Conservation (phyloP, 441 rosid species). For the Bruguiera hainesii region DNA sequence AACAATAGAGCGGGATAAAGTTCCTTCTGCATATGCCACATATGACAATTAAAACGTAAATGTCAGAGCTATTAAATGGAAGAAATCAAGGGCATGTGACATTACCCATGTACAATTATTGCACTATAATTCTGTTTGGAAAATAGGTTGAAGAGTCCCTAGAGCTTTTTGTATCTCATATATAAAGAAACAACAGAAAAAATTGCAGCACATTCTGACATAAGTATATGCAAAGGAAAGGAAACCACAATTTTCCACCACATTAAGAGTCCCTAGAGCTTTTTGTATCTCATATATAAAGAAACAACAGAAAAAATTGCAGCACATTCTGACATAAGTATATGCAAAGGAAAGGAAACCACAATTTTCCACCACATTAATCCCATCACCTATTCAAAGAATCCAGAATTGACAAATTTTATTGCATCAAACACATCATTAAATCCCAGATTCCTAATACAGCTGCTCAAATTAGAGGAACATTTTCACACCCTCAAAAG, state of each 20-base stretch:
- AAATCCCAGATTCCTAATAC: no score
- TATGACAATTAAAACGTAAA: conserved; percentile 9
- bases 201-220: neutral
- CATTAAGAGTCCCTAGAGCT: neutral
- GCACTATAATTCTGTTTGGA: neutral
- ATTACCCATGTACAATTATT: neutral
- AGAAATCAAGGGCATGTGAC: neutral
- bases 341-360: no score
- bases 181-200: neutral
- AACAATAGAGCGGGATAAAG: conserved; percentile 76
- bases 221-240: no score
- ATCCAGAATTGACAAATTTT: no score
- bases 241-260: no score
- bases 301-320: neutral
- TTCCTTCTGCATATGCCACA: conserved; percentile 62
- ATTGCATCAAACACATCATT: no score
- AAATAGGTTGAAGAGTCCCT: neutral
- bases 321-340: no score
- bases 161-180: neutral
- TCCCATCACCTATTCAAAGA: no score
- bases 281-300: neutral
- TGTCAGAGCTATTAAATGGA: neutral
- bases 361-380: no score
- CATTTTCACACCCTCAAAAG: no score
- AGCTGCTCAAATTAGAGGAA: no score